A percentile compares a stretch with the other conserved stretches of the same genome.
These are phyloP conservation scores for Rhizomucor pusillus DNA, from an alignment of 371 early-diverging fungal genomes.

Conservation along the genomic window DNA sequence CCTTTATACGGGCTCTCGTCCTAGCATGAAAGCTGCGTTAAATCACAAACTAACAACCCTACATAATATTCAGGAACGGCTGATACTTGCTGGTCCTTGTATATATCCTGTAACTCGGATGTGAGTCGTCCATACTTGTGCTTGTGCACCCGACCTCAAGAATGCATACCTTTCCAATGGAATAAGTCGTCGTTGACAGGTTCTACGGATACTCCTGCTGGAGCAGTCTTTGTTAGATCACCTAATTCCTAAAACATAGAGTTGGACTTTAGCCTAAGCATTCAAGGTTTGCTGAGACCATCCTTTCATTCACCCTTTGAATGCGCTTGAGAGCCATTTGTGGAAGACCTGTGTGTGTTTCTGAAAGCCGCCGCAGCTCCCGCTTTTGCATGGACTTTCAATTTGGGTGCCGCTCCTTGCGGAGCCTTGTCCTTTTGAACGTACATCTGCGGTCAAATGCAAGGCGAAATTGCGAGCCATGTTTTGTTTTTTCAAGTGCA, in stretches of 20 bases:
- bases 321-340: slow-evolving; percentile 50
- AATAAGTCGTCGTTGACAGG: slow-evolving; percentile 68
- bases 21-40: slow-evolving; percentile 13
- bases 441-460: too few relatives aligned
- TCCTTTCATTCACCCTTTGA: slow-evolving; percentile 26
- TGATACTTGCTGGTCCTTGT: slow-evolving; percentile 37
- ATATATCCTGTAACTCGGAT: slow-evolving; percentile 19
- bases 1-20: slow-evolving; percentile 76
- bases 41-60: not conserved
- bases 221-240: slow-evolving; percentile 69
- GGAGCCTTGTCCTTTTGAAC: too few relatives aligned
- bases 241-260: slow-evolving; percentile 57
- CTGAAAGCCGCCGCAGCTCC: too few relatives aligned
- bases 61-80: not conserved
- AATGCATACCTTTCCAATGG: slow-evolving; percentile 69
- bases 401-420: too few relatives aligned
- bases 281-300: not conserved
- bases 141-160: not conserved
- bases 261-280: not conserved
- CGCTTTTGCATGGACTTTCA: too few relatives aligned
- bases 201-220: slow-evolving; percentile 61
- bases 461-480: too few relatives aligned
- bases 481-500: too few relatives aligned
- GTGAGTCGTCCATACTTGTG: not conserved
- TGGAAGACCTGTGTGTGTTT: too few relatives aligned